Evolutionary conservation across 2,329 filamentous ascomycete genomes (phyloP).

Genomic region (Camillea tinctor): DNA sequence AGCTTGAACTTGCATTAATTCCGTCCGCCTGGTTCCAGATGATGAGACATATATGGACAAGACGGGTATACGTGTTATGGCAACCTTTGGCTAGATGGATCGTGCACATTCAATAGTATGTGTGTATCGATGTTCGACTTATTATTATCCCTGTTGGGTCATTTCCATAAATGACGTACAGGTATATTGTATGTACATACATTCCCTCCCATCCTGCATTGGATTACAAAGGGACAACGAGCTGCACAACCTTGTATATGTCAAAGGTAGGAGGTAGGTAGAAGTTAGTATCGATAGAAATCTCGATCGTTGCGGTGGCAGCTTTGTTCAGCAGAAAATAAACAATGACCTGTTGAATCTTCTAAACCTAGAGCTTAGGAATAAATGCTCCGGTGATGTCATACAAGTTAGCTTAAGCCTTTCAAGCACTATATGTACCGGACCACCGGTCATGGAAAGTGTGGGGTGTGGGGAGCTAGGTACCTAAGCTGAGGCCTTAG

Average conservation of each 20-base stretch:
- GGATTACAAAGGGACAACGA: not conserved
- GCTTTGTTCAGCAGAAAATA: not conserved
- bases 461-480: not conserved
- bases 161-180: too few species aligned
- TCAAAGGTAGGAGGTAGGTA: too few species aligned
- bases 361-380: conserved; percentile 13
- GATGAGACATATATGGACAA: too few species aligned
- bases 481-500: not conserved
- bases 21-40: too few species aligned
- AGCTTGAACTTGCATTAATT: too few species aligned
- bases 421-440: not conserved
- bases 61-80: too few species aligned
- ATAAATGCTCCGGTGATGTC: conserved; percentile 31
- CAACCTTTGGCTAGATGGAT: too few species aligned
- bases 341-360: not conserved
- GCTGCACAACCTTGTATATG: not conserved
- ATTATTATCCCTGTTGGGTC: too few species aligned
- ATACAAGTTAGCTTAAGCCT: conserved; percentile 13
- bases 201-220: too few species aligned
- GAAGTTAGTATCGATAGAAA: conserved; percentile 2
- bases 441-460: not conserved
- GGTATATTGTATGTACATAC: too few species aligned
- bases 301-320: conserved; percentile 19
- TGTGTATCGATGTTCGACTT: too few species aligned
- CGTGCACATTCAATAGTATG: too few species aligned